phyloP scores from a whole-genome alignment of 805 yeast genomes.

The Zygoascus tannicola region DNA sequence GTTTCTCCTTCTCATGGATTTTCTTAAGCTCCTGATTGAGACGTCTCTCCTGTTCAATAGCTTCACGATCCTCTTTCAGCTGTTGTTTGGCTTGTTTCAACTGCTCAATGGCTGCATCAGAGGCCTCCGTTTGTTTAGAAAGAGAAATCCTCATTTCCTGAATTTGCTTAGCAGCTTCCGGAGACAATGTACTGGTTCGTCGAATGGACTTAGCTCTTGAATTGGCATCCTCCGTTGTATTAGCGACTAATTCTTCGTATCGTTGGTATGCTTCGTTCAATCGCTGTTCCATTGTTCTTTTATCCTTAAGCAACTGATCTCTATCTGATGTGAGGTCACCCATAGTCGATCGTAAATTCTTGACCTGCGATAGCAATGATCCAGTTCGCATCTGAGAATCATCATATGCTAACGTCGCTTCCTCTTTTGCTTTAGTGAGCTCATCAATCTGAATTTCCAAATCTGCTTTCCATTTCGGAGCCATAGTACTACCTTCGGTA shows the following conservation, averaged over 20 bases:
- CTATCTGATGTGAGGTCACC: constrained; percentile 56
- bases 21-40: constrained; percentile 20
- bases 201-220: not conserved
- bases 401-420: constrained; percentile 33
- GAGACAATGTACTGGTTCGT: not conserved
- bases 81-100: constrained; percentile 27
- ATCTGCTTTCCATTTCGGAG: constrained; percentile 7
- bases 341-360: constrained; percentile 47
- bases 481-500: constrained; percentile 6
- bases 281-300: constrained; percentile 38
- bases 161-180: constrained; percentile 6
- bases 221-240: constrained; percentile 6
- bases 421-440: constrained; percentile 35
- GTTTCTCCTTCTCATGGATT: constrained; percentile 28
- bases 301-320: constrained; percentile 46
- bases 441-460: constrained; percentile 24
- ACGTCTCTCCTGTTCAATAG: constrained; percentile 17
- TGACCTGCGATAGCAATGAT: constrained; percentile 40
- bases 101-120: constrained; percentile 10
- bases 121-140: constrained; percentile 14
- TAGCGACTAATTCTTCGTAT: constrained; percentile 30
- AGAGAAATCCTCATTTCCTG: constrained; percentile 12
- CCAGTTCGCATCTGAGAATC: constrained; percentile 35
- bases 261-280: constrained; percentile 35
- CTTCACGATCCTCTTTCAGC: constrained; percentile 25